Evolutionary conservation across 208 protist species (phyloP).

Genomic region (Leishmania tarentolae): DNA sequence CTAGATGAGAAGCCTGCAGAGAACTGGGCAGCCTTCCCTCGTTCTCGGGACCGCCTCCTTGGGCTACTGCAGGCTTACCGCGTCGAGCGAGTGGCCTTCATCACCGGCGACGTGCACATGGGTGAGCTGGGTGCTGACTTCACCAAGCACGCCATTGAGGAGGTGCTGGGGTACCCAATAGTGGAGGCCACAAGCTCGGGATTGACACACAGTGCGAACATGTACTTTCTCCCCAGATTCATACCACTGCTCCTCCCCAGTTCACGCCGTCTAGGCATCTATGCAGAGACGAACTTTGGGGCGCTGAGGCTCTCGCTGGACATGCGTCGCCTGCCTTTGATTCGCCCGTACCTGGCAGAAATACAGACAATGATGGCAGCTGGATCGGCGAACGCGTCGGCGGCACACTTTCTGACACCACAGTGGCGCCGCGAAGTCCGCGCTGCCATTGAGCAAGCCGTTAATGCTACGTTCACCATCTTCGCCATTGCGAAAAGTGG

Average conservation of each 20-base stretch:
- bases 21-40: slow-evolving; percentile 74
- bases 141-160: slow-evolving; percentile 30
- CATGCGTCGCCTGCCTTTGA: slow-evolving; percentile 12
- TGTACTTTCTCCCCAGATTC: slow-evolving; percentile 44
- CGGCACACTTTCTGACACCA: neutral
- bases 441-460: slow-evolving; percentile 32
- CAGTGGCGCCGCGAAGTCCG: slow-evolving; percentile 17
- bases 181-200: slow-evolving; percentile 85
- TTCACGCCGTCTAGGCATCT: slow-evolving; percentile 51
- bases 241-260: slow-evolving; percentile 51
- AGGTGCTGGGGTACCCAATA: slow-evolving; percentile 62
- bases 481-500: slow-evolving; percentile 50
- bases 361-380: neutral
- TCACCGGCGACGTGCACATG: slow-evolving; percentile 88
- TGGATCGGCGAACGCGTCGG: neutral
- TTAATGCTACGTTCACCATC: slow-evolving; percentile 70
- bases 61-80: slow-evolving; percentile 42
- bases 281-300: slow-evolving; percentile 79
- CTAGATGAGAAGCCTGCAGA: slow-evolving; percentile 79
- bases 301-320: slow-evolving; percentile 47
- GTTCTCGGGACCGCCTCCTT: slow-evolving; percentile 59
- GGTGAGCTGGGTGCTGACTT: slow-evolving; percentile 76
- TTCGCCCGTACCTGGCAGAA: slow-evolving; percentile 17
- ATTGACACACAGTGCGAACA: slow-evolving; percentile 75
- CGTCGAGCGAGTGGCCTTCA: slow-evolving; percentile 67